phyloP scores from a whole-genome alignment of 352 stramenopile species.

The Pseudoperonospora humuli region DNA sequence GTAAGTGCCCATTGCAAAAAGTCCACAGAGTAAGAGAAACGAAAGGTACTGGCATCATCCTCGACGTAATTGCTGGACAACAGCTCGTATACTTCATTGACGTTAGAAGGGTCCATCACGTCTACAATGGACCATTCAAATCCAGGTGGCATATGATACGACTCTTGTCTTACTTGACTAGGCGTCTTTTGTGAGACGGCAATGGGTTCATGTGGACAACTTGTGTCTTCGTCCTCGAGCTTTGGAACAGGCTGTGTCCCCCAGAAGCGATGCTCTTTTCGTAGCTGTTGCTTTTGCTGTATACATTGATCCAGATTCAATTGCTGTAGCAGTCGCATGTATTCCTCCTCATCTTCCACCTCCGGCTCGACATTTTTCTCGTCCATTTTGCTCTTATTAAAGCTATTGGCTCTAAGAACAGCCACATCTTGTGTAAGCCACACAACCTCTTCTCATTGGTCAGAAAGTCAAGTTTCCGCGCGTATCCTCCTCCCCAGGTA shows the following conservation, averaged over 20 bases:
- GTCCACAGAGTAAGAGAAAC: conserved; percentile 87
- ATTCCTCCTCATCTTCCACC: not conserved
- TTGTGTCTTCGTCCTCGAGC: conserved; percentile 31
- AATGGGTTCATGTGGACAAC: conserved; percentile 85
- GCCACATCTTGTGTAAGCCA: no score
- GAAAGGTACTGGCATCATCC: conserved; percentile 98
- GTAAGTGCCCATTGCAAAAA: conserved; percentile 92
- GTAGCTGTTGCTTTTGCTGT: not conserved
- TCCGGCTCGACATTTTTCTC: not conserved
- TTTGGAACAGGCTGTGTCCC: conserved; percentile 86
- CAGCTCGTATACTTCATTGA: conserved; percentile 94
- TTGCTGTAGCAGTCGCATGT: no score
- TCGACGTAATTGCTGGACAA: conserved; percentile 99
- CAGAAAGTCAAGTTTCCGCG: no score
- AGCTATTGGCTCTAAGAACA: no score
- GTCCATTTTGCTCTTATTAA: no score
- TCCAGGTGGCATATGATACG: conserved; percentile 94
- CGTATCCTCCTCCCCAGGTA: not conserved
- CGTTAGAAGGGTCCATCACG: conserved; percentile 86
- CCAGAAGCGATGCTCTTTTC: conserved; percentile 65
- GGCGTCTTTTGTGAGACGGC: conserved; percentile 83
- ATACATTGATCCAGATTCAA: no score
- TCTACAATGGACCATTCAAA: conserved; percentile 84
- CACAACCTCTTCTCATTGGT: no score
- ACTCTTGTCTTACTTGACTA: conserved; percentile 87